Percentiles rank a stretch among this genome's conserved stretches.
Conservation (phyloP, 163 green algal species). For the Smithsoniella earleae region DNA sequence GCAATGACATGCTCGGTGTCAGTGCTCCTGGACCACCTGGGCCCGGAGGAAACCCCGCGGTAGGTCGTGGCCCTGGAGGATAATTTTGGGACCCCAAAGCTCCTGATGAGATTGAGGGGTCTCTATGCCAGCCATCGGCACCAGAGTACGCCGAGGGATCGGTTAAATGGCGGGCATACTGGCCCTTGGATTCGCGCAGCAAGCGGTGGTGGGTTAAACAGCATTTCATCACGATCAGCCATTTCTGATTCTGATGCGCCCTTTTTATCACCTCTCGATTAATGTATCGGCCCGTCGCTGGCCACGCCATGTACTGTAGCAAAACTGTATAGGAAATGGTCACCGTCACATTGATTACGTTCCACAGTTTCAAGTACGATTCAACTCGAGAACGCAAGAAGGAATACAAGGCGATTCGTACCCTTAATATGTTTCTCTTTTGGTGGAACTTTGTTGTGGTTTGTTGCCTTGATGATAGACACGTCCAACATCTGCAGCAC, state of each 20-base stretch:
- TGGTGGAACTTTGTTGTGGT: constrained; percentile 29
- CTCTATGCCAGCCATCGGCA: constrained; percentile 4
- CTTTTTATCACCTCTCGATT: constrained; percentile 19
- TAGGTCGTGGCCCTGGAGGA: constrained; percentile 4
- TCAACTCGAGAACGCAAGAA: too few species aligned
- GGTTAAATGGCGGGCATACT: constrained; percentile 11
- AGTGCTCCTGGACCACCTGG: background rate
- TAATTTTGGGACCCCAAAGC: background rate
- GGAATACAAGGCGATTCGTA: too few species aligned
- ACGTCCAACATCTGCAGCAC: constrained; percentile 26
- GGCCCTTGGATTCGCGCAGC: constrained; percentile 28
- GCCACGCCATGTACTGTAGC: constrained; percentile 29
- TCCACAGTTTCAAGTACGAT: too few species aligned
- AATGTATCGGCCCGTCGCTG: constrained; percentile 22
- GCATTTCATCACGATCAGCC: constrained; percentile 27
- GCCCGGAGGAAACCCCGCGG: constrained; percentile 3
- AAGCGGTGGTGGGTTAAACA: constrained; percentile 22
- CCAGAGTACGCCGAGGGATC: background rate
- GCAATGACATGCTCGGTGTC: background rate
- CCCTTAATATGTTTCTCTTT: constrained; percentile 29
- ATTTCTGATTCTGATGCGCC: background rate
- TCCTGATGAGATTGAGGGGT: background rate
- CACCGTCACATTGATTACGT: too few species aligned
- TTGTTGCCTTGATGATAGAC: constrained; percentile 25
- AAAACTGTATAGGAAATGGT: background rate